Evolutionary conservation across 192 early-diverging fungal species (phyloP).

Genomic region (Coemansia sp.): DNA sequence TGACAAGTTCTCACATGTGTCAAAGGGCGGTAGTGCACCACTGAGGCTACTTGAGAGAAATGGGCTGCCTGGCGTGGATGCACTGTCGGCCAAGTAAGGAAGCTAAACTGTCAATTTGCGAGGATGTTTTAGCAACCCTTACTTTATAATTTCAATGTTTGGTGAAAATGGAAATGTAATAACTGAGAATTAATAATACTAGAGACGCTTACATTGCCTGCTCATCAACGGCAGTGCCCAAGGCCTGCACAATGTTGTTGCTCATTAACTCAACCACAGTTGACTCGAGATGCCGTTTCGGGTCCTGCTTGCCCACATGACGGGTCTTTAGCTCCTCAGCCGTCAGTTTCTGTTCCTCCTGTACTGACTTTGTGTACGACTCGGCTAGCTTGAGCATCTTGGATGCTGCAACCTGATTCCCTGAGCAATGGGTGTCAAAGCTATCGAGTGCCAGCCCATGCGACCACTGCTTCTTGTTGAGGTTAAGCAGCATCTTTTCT

Average conservation of each 20-base stretch:
- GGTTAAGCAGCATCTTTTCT: slow-evolving; percentile 98
- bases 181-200: background rate
- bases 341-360: slow-evolving; percentile 93
- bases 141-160: background rate
- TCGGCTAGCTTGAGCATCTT: slow-evolving; percentile 89
- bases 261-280: slow-evolving; percentile 91
- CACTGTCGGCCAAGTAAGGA: slow-evolving; percentile 62
- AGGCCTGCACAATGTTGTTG: slow-evolving; percentile 93
- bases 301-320: slow-evolving; percentile 99
- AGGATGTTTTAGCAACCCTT: background rate
- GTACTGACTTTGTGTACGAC: slow-evolving; percentile 96
- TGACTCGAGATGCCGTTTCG: slow-evolving; percentile 97
- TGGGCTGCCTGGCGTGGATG: slow-evolving; percentile 72
- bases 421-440: slow-evolving; percentile 77
- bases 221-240: slow-evolving; percentile 87
- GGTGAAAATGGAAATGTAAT: no score
- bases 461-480: slow-evolving; percentile 99
- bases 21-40: no score
- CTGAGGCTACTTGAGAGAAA: slow-evolving; percentile 64
- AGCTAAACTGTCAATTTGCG: background rate
- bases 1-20: no score
- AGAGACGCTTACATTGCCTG: slow-evolving; percentile 56
- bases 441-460: slow-evolving; percentile 83
- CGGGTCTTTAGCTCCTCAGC: slow-evolving; percentile 94
- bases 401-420: slow-evolving; percentile 85